Base-by-base conservation (phyloP, 768 basidiomycete species). In the Boletus pseudo-olivaceus region DNA sequence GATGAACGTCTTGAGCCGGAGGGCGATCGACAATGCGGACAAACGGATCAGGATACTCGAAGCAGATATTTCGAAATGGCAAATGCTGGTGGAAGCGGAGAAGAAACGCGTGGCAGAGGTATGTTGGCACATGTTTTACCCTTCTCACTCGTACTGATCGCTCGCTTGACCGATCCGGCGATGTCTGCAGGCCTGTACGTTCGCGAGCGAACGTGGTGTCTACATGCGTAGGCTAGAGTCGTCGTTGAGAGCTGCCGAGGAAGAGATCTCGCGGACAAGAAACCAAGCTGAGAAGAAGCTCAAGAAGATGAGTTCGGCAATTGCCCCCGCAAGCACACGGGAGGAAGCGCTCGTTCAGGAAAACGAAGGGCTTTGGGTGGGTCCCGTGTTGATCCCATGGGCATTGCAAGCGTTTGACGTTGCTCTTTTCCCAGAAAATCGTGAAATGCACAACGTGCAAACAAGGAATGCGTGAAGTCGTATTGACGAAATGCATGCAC, bases 401-500 rank as follows among this genome's bases (percentile, higher is more conserved):
- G 17, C 2, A 23, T 30, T 27, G 17, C 12, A 30, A 51, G 20
- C 5, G 7, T 23, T n/a, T 43, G 23, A 55, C 19, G 17, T 8
- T 7, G 30, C 5, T 19, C 3, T 1, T 14, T 5, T 26, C 4
- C 6, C 27, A 95, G 94, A 80, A 79, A 67, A 75, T 97, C 38
- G 79, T 98, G 32, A 85, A 90, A 66, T 98, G 96, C 68, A 90
- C 90, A 12, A 93, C 89, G 6, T 98, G 96, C 73, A 82, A 82
- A 49, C 77, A 79, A 53, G 78, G 82, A 55, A 85, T 93, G 73
- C 86, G 93, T 19, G 82, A 83, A 45, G 87, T 87, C 5, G 82
- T 93, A 37, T 80, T 96, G 56, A 87, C 84, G 33, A 93, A 92
- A 68, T 96, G 93, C 76, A 85, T 89, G 82, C 94, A 96, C 67